Base-by-base conservation (phyloP, 1,284 basidiomycete genomes). In the Exsudoporus floridanus region DNA sequence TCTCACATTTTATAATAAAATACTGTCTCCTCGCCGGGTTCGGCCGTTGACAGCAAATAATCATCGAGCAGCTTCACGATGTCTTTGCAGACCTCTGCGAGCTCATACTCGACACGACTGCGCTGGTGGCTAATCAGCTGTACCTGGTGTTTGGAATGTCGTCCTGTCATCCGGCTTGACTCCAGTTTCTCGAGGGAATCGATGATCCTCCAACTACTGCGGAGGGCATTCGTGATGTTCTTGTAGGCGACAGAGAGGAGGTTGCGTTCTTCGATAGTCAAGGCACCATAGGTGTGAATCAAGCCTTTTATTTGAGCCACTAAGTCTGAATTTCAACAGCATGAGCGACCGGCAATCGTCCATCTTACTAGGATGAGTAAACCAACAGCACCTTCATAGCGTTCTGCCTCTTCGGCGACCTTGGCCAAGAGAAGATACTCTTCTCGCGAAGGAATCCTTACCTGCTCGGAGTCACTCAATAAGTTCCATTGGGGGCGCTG, bases 211-310 rank as follows among this genome's bases (percentile, higher is more conserved):
- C 83, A 86, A 58, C 82, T 82, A 50, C 76, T 78, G 42, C 84
- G 81, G 41, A 84, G 74, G 18, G 66, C 73, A 55, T 83, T 83
- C 5, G 83, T 87, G 51, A 82, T 68, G 58, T 85, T 86, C 72
- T 88, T 87, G 68, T 84, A 87, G 19, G 84, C 84, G 44, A 87
- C 77, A 5, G 84, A 87, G 37, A 88, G 74, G 7, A 87, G 73
- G 62, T 82, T 88, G 48, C 84, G 81, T 64, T 87, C 85, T 56
- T 87, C 84, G 49, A 79, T 71, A 23, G 78, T 78, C 38, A 86
- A 74, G 34, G 77, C 74, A 46, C 78, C 75, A 49, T 76, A 76
- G 47, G 74, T 70, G 46, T 74, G 70, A 52, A 80, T 75, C 48
- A 85, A 74, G 39, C 69, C 67, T 68, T 84, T 84, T 59, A 86